These are phyloP conservation scores for Fusarium sp. DNA, from an alignment of 2,329 filamentous ascomycete species.

Conservation along the genomic window DNA sequence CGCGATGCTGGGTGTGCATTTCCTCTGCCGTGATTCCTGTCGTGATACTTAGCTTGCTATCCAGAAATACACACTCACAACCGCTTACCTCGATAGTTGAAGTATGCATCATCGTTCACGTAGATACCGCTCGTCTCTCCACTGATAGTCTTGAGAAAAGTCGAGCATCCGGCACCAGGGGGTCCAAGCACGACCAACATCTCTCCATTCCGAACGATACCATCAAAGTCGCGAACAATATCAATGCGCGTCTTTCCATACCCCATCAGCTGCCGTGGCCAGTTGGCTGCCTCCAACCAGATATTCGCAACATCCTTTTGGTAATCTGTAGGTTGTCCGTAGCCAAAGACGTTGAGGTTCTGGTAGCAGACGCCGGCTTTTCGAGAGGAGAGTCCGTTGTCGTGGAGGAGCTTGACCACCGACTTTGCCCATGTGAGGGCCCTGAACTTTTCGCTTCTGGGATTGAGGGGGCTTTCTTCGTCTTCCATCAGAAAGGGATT, in stretches of 20 bases:
- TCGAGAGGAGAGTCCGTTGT: constrained; percentile 21
- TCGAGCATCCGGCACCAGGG: constrained; percentile 78
- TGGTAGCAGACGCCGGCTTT: constrained; percentile 71
- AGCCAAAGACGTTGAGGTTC: constrained; percentile 75
- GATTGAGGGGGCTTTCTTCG: constrained; percentile 61
- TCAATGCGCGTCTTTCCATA: constrained; percentile 68
- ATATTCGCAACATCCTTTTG: constrained; percentile 74
- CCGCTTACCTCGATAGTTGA: constrained; percentile 78
- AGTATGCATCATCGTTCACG: constrained; percentile 73
- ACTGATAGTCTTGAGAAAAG: constrained; percentile 82
- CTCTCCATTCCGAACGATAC: constrained; percentile 74
- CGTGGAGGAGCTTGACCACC: constrained; percentile 27
- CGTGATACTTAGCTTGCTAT: neutral
- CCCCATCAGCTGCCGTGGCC: constrained; percentile 63
- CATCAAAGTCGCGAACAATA: constrained; percentile 74
- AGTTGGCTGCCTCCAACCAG: constrained; percentile 60
- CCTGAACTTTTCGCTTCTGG: constrained; percentile 42
- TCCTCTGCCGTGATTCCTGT: constrained; percentile 36
- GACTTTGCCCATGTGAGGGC: constrained; percentile 39
- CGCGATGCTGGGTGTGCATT: constrained; percentile 58
- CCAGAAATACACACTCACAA: fast-evolving
- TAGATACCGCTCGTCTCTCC: constrained; percentile 83
- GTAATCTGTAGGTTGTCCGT: constrained; percentile 74
- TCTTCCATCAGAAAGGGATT: constrained; percentile 44
- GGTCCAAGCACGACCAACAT: constrained; percentile 80